Base-by-base conservation (phyloP, 169 alveolate genomes). In the Plasmodium coatneyi region DNA sequence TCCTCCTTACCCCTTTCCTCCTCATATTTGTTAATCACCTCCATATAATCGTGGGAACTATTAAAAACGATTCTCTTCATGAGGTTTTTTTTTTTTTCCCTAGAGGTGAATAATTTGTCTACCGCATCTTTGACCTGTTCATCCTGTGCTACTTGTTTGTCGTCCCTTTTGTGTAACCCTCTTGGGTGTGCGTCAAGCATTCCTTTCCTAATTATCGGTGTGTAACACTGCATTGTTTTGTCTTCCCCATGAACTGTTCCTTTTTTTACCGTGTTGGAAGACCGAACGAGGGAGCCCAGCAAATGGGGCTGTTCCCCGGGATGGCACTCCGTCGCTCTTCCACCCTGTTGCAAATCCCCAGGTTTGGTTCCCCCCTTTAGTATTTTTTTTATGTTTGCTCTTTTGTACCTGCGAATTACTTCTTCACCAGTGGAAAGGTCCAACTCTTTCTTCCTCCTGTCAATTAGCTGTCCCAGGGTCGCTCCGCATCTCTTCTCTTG, bases 301-400 rank as follows among this genome's bases (percentile, higher is more conserved):
- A 49, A 3, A 16, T 49, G 60, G 60, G 60, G 22, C 7, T 16
- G 60, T 16, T 49, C 60, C 60, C 2, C 22, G 2, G 25, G 9
- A 49, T 49, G 60, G 60, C 60, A 16, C 22, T 49, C 22, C 60
- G 60, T 16, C 60, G 0, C 60, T 2, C 60, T 14, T 2, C 25
- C 25, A 0, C 28, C 70, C 30, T 28, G 10, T 30, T 25, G 39
- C 12, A 52, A 3, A 5, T 6, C 70, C 39, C 39, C 66, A n/a
- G 12, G 32, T 82, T 82, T 82, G 14, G 39, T 82, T 6, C 25
- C 36, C 41, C 91, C 82, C 83, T 89, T 78, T 19, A 89, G 78
- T 89, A 89, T 79, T 80, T 89, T 89, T 34, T 66, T 89, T 89
- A 89, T 79, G 54, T 89, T 89, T 22, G 81, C 94, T 34, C 89